These are phyloP conservation scores for Anaeramoeba flamelloides DNA, from an alignment of 78 protist genomes.

Conservation along the genomic window DNA sequence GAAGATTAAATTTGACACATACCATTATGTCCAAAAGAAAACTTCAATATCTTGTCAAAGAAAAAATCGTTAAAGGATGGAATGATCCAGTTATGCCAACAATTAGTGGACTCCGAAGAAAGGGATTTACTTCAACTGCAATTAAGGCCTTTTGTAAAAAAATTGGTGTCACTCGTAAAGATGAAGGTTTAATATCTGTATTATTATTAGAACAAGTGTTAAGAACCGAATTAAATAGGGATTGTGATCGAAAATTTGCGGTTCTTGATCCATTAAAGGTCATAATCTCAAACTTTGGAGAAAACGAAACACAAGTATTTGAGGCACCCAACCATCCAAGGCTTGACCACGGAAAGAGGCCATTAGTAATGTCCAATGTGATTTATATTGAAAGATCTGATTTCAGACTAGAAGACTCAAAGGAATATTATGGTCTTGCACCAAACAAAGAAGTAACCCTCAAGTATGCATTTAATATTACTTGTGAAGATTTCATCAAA, in stretches of 20 bases:
- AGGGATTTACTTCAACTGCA: background rate
- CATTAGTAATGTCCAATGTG: slow-evolving; percentile 22
- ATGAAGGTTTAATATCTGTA: background rate
- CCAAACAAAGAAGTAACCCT: slow-evolving; percentile 48
- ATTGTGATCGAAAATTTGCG: slow-evolving; percentile 22
- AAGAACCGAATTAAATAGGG: slow-evolving; percentile 31
- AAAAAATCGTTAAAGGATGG: slow-evolving; percentile 1
- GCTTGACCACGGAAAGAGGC: slow-evolving; percentile 33
- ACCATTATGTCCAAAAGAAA: slow-evolving; percentile 79
- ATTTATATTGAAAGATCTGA: slow-evolving; percentile 66
- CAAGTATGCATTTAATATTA: slow-evolving; percentile 32
- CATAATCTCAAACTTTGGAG: slow-evolving; percentile 17
- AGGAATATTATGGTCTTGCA: slow-evolving; percentile 57
- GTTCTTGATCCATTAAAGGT: slow-evolving; percentile 51
- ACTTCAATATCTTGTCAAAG: slow-evolving; percentile 48
- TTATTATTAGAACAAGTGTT: slow-evolving; percentile 39
- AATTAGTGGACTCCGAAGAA: background rate
- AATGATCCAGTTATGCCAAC: background rate
- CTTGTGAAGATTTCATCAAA: slow-evolving; percentile 22
- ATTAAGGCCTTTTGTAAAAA: slow-evolving; percentile 14
- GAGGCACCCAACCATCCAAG: slow-evolving; percentile 53
- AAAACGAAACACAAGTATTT: slow-evolving; percentile 24
- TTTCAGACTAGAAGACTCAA: slow-evolving; percentile 29
- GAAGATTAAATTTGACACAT: slow-evolving; percentile 68
- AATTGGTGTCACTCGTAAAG: slow-evolving; percentile 65